A percentile compares a stretch with the other conserved stretches of the same genome.
phyloP scores from a whole-genome alignment of 202 grass and related monocot species.

The Zizania palustris region DNA sequence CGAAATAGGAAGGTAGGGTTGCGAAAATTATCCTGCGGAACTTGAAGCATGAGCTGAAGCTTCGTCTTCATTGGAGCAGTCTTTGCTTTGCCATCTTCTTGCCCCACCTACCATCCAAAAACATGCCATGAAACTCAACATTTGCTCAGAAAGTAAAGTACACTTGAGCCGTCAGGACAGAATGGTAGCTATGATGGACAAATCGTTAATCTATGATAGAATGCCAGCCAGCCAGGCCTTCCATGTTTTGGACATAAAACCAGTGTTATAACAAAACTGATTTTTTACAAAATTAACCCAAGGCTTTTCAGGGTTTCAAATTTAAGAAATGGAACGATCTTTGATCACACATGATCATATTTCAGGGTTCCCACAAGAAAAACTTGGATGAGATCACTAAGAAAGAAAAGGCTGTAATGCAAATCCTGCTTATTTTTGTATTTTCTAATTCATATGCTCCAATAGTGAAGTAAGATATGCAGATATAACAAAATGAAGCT shows the following conservation, averaged over 20 bases:
- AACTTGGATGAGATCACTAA: conserved; percentile 1
- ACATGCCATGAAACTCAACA: neutral
- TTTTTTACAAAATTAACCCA: neutral
- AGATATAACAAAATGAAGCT: conserved; percentile 20
- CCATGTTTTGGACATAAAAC: neutral
- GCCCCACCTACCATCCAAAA: conserved; percentile 70
- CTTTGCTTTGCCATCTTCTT: conserved; percentile 76
- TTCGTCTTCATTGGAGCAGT: conserved; percentile 81
- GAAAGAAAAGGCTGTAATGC: neutral
- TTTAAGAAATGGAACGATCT: neutral
- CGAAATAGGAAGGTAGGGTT: conserved; percentile 69
- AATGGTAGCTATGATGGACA: neutral
- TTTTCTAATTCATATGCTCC: conserved; percentile 6
- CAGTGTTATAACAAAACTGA: conserved; percentile 25
- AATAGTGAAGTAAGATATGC: conserved; percentile 28
- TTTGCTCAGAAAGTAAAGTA: neutral
- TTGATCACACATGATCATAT: neutral
- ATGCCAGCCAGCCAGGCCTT: conserved; percentile 13
- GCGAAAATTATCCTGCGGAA: conserved; percentile 66
- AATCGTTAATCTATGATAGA: conserved; percentile 4
- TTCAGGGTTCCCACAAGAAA: conserved; percentile 12
- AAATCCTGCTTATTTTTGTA: conserved; percentile 27
- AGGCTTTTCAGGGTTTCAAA: conserved; percentile 4
- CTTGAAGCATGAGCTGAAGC: conserved; percentile 86
- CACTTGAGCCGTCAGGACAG: neutral